phyloP scores from a whole-genome alignment of 805 yeast species.

The Diddensiella transvaalensis region DNA sequence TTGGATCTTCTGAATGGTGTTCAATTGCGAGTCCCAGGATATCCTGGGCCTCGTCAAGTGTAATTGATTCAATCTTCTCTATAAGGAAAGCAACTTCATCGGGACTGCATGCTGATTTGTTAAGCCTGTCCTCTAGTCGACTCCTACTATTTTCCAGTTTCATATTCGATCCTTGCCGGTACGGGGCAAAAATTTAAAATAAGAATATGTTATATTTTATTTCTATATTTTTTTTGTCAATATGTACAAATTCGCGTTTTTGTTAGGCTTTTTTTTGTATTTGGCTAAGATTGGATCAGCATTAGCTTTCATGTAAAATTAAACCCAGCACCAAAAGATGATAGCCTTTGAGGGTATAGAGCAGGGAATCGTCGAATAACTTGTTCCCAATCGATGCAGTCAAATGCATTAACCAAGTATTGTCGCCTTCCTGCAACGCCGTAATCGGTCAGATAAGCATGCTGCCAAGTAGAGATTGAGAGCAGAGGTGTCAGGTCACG shows the following conservation, averaged over 20 bases:
- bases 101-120: background rate
- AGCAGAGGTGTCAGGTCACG: slow-evolving; percentile 51
- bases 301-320: background rate
- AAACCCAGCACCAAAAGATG: background rate
- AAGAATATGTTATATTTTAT: background rate
- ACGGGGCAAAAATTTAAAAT: background rate
- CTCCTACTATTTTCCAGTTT: background rate
- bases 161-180: no score
- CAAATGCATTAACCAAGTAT: slow-evolving; percentile 71
- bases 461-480: slow-evolving; percentile 80
- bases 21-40: slow-evolving; percentile 40
- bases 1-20: slow-evolving; percentile 46
- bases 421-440: slow-evolving; percentile 72
- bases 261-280: background rate
- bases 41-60: slow-evolving; percentile 38
- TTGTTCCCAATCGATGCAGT: slow-evolving; percentile 75
- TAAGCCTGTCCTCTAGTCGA: background rate
- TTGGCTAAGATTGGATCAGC: no score
- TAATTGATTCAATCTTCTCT: slow-evolving; percentile 20
- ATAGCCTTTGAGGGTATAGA: slow-evolving; percentile 8
- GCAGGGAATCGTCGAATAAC: slow-evolving; percentile 22
- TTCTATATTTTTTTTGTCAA: background rate
- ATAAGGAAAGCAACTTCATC: slow-evolving; percentile 9
- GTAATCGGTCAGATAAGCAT: slow-evolving; percentile 76
- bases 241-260: no score